A percentile compares a stretch with the other conserved stretches of the same genome.
Conservation (phyloP, 306 rosid species). For the Fragaria nilgerrensis region DNA sequence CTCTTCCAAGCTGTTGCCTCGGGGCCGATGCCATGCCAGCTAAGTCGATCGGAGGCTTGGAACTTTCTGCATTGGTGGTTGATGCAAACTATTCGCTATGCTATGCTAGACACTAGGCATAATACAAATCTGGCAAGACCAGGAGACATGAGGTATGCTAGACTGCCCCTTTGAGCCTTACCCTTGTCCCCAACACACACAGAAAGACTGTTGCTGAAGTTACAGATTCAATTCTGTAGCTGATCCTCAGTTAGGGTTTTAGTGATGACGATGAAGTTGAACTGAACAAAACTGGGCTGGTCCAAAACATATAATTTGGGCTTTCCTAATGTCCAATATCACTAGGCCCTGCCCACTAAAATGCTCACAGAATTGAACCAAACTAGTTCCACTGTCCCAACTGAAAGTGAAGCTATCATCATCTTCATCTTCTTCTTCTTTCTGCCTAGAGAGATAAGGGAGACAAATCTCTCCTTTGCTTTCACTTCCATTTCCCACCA, state of each 20-base stretch:
- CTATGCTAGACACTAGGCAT: too few species aligned
- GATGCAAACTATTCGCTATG: too few species aligned
- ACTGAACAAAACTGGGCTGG: background rate
- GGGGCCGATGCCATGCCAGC: too few species aligned
- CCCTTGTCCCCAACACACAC: background rate
- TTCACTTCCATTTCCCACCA: slow-evolving; percentile 16
- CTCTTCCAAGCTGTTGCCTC: too few species aligned
- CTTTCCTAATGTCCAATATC: background rate
- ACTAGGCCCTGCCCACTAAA: background rate
- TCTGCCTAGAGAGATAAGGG: slow-evolving; percentile 31
- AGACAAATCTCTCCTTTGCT: background rate
- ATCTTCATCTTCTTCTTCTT: background rate
- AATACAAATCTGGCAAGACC: too few species aligned
- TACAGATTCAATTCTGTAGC: background rate
- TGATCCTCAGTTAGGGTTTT: background rate
- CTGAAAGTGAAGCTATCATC: background rate
- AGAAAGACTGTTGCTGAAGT: background rate
- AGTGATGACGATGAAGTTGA: background rate
- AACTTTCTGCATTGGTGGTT: too few species aligned
- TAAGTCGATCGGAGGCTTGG: too few species aligned
- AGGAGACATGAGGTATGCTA: background rate
- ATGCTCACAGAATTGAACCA: background rate
- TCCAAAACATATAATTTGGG: background rate
- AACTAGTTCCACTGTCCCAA: background rate
- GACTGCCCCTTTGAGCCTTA: background rate